phyloP scores from a whole-genome alignment of 2,329 filamentous ascomycete genomes.

The Fulvia fulva region DNA sequence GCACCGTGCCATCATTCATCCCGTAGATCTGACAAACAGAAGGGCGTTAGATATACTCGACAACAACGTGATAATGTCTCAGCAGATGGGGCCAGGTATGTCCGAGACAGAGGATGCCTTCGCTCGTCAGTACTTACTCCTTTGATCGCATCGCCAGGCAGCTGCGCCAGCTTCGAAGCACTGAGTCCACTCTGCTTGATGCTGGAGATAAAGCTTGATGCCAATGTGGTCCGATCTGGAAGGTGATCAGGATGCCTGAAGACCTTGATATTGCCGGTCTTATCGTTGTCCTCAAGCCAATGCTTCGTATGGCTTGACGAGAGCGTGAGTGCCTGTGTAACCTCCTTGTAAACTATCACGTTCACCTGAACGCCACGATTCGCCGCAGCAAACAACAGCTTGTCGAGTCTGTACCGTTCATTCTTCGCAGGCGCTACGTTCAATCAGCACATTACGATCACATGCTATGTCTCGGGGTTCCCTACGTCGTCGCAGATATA shows the following conservation, averaged over 20 bases:
- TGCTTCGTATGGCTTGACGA: constrained; percentile 74
- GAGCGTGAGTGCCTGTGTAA: constrained; percentile 49
- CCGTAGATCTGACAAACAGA: too few species aligned
- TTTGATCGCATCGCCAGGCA: constrained; percentile 70
- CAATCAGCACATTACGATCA: too few species aligned
- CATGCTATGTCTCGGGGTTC: too few species aligned
- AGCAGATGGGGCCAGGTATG: too few species aligned
- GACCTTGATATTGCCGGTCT: constrained; percentile 81
- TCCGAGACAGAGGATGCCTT: too few species aligned
- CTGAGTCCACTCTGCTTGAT: constrained; percentile 55
- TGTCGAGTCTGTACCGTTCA: constrained; percentile 78
- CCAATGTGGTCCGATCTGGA: constrained; percentile 66
- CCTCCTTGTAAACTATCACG: constrained; percentile 88
- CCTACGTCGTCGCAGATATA: constrained; percentile 82
- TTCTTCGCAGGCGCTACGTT: constrained; percentile 76
- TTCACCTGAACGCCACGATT: constrained; percentile 79
- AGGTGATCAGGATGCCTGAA: constrained; percentile 88
- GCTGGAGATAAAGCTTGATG: constrained; percentile 53
- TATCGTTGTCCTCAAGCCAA: constrained; percentile 61
- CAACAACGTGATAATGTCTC: too few species aligned
- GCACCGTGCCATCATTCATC: constrained; percentile 71
- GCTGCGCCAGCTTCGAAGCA: constrained; percentile 55
- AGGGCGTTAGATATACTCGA: too few species aligned
- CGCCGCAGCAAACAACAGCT: constrained; percentile 75
- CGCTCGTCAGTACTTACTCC: too few species aligned